phyloP scores from a whole-genome alignment of 2,329 filamentous ascomycete genomes.

The Botrytis fabae region DNA sequence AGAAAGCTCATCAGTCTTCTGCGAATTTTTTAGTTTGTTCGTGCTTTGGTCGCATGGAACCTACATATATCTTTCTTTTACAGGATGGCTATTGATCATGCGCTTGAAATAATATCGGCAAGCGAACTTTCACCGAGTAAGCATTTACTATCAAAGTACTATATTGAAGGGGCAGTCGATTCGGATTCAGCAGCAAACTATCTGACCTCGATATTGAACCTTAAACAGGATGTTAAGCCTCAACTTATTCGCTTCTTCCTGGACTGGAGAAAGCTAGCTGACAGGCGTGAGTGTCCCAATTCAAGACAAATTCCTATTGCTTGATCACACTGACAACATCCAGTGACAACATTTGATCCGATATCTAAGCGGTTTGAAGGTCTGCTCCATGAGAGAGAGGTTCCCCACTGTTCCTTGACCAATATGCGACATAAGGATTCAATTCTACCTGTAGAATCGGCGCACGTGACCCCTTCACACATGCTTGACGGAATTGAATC shows the following conservation, averaged over 20 bases:
- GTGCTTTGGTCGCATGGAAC: background rate
- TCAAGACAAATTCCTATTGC: background rate
- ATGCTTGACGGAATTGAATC: background rate
- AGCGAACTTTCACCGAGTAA: background rate
- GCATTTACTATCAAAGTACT: background rate
- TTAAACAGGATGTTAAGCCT: background rate
- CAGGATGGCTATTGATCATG: background rate
- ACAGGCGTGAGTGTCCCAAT: background rate
- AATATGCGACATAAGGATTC: background rate
- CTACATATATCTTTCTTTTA: background rate
- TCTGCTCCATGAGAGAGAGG: slow-evolving; percentile 1
- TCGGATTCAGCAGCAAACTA: background rate
- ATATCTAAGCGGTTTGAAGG: background rate
- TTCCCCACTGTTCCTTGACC: background rate
- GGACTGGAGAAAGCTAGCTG: background rate
- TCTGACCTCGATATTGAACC: background rate
- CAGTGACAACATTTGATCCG: background rate
- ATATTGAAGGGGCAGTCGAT: background rate
- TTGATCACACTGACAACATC: background rate
- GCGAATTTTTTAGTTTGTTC: background rate
- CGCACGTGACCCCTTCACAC: background rate
- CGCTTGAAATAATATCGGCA: background rate
- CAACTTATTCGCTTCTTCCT: background rate
- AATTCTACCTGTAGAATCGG: background rate
- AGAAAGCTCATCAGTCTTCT: background rate